phyloP scores from a whole-genome alignment of 257 asterid genomes.

The Nicotiana paniculata region DNA sequence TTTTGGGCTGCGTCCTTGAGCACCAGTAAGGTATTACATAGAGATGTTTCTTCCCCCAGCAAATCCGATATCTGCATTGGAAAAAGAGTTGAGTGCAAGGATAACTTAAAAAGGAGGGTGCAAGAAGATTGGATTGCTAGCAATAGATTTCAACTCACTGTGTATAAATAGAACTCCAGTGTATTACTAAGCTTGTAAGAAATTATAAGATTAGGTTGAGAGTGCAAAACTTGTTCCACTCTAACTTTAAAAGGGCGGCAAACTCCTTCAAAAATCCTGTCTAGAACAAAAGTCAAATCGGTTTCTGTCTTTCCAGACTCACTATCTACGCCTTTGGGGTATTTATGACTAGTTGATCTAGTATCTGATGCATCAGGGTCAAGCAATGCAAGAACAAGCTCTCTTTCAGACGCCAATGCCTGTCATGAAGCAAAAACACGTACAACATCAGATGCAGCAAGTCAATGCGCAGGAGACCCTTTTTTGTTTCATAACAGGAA shows the following conservation, averaged over 20 bases:
- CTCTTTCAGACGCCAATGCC: constrained; percentile 99
- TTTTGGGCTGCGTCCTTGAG: constrained; percentile 94
- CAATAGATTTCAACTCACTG: constrained; percentile 47
- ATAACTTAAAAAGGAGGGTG: constrained; percentile 12
- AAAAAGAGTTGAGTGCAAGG: constrained; percentile 9
- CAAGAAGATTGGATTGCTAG: not conserved
- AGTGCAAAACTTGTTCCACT: constrained; percentile 98
- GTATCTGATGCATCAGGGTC: constrained; percentile 80
- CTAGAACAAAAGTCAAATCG: constrained; percentile 85
- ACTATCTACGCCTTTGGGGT: constrained; percentile 40
- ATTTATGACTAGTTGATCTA: constrained; percentile 60
- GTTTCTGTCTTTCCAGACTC: constrained; percentile 65
- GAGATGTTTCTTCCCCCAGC: constrained; percentile 89
- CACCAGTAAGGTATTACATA: constrained; percentile 79
- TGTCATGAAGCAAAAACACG: constrained; percentile 27
- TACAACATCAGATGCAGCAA: constrained; percentile 10
- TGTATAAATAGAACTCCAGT: constrained; percentile 92
- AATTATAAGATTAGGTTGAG: constrained; percentile 84
- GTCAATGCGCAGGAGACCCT: not conserved
- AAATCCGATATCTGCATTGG: constrained; percentile 71
- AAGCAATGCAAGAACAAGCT: constrained; percentile 88
- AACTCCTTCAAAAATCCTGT: constrained; percentile 97
- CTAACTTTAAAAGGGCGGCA: constrained; percentile 97
- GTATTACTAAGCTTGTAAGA: constrained; percentile 86
- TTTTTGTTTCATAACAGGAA: not conserved